phyloP scores from a whole-genome alignment of 345 rosid genomes.

The Citrus maxima region DNA sequence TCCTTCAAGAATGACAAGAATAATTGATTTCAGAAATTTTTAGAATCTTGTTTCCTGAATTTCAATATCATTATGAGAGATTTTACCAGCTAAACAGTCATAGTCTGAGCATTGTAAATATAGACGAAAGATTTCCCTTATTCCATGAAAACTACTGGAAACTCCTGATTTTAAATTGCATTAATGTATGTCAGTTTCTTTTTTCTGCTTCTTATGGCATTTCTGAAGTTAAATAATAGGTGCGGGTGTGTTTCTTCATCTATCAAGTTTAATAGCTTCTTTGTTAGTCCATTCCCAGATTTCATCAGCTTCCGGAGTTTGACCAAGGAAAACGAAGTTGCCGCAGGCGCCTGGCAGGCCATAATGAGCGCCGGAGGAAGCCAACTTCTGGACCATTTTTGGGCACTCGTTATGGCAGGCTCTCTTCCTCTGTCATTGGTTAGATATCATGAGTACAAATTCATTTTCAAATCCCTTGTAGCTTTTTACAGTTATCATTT shows the following conservation, averaged over 20 bases:
- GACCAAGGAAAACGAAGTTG: conserved; percentile 96
- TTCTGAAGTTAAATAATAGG: conserved; percentile 23
- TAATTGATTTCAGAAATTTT: background rate
- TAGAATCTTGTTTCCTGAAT: background rate
- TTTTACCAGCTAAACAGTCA: background rate
- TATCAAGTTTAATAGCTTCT: background rate
- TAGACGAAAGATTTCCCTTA: background rate
- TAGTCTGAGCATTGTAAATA: background rate
- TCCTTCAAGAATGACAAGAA: background rate
- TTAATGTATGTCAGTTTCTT: background rate
- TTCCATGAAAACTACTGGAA: background rate
- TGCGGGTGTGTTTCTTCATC: background rate
- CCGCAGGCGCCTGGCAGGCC: conserved; percentile 92
- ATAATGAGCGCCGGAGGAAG: conserved; percentile 93
- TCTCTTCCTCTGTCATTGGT: conserved; percentile 61
- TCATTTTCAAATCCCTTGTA: background rate
- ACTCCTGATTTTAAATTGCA: background rate
- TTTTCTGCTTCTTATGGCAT: background rate
- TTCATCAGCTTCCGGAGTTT: conserved; percentile 91
- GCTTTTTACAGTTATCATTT: background rate
- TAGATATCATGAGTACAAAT: conserved; percentile 13
- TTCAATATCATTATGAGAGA: background rate
- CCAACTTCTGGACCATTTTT: conserved; percentile 67
- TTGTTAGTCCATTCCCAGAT: conserved; percentile 38
- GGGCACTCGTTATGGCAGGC: conserved; percentile 51